These are phyloP conservation scores for Artemisia annua DNA, from an alignment of 129 eudicot genomes.

Conservation along the genomic window DNA sequence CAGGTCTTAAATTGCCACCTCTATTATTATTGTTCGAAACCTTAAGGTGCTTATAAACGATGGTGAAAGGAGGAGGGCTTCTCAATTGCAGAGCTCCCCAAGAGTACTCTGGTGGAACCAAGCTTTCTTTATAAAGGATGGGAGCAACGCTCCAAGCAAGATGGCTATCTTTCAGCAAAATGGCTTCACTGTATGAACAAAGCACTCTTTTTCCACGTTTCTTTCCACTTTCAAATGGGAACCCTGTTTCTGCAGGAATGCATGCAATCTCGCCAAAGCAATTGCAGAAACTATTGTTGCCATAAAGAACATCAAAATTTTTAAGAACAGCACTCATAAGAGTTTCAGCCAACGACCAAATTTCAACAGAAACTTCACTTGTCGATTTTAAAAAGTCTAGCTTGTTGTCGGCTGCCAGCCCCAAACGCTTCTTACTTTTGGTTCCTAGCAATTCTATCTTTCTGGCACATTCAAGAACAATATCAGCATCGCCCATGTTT, in stretches of 20 bases:
- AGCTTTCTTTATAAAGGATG: slow-evolving; percentile 1
- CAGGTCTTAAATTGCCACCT: neutral
- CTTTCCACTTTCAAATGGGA: neutral
- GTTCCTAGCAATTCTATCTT: slow-evolving; percentile 1
- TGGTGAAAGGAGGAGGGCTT: slow-evolving; percentile 10
- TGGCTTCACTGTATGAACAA: no score
- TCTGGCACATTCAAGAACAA: slow-evolving; percentile 4
- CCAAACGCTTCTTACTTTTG: neutral
- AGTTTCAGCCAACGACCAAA: neutral
- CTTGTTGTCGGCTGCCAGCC: neutral
- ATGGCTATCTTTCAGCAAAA: neutral
- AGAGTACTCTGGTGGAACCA: slow-evolving; percentile 15
- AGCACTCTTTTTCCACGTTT: neutral
- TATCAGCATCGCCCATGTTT: neutral
- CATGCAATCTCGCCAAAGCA: neutral
- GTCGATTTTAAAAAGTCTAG: neutral
- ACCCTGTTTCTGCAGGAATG: neutral
- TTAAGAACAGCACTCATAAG: neutral
- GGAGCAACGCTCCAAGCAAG: slow-evolving; percentile 15
- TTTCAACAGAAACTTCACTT: neutral
- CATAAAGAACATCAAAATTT: neutral
- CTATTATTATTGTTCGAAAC: neutral
- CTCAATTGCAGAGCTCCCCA: slow-evolving; percentile 12
- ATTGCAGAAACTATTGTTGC: neutral
- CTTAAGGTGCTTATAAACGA: neutral